A percentile compares a stretch with the other conserved stretches of the same genome.
Conservation (phyloP, 2,329 filamentous ascomycete species). For the Aspergillus costaricaensis region DNA sequence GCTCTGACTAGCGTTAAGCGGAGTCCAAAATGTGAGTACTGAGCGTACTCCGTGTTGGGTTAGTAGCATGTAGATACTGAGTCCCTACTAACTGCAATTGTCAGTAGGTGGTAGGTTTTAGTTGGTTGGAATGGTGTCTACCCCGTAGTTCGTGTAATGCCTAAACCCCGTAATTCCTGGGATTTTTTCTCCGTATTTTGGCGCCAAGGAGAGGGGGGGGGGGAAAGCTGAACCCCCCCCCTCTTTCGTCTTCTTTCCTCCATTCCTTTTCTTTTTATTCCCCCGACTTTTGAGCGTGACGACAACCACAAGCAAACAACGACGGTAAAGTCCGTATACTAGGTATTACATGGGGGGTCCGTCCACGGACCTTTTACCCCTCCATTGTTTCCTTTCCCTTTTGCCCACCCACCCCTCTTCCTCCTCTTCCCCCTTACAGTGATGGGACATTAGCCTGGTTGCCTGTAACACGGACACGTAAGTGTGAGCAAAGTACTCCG, state of each 20-base stretch:
- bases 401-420: background rate
- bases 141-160: no score
- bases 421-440: slow-evolving; percentile 4
- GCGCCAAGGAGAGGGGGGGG: no score
- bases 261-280: no score
- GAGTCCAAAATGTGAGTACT: background rate
- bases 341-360: no score
- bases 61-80: background rate
- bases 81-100: background rate
- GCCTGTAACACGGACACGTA: slow-evolving; percentile 2
- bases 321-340: no score
- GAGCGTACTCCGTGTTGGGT: slow-evolving; percentile 1
- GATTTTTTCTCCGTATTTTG: no score
- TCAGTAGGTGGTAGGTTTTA: background rate
- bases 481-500: background rate
- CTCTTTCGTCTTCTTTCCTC: no score
- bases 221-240: no score
- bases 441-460: slow-evolving; percentile 1
- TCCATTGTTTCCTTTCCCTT: background rate
- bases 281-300: no score
- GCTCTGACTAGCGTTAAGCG: background rate
- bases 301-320: no score
- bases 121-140: no score
- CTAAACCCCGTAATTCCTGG: no score
- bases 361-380: background rate